A percentile compares a stretch with the other conserved stretches of the same genome.
These are phyloP conservation scores for Pythium aquatile DNA, from an alignment of 352 stramenopile genomes.

Conservation along the genomic window DNA sequence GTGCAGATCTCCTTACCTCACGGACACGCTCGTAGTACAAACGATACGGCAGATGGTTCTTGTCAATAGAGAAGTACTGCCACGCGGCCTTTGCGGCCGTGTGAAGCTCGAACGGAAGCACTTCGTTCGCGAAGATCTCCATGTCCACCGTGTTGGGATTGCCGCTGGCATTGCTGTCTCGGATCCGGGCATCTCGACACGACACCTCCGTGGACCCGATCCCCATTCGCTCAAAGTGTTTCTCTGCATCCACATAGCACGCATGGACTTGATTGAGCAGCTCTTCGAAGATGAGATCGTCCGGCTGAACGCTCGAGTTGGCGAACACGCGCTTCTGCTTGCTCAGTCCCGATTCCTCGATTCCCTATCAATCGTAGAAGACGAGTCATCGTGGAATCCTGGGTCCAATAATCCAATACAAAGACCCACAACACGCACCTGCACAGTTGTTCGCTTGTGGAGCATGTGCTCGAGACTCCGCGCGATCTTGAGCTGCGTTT, in stretches of 20 bases:
- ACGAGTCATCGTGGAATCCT: too few species aligned
- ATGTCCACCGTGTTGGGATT: constrained; percentile 10
- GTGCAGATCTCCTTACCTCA: constrained; percentile 3
- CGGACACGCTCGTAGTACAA: constrained; percentile 21
- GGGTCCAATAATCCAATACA: too few species aligned
- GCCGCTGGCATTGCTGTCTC: neutral
- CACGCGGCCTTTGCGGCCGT: constrained; percentile 15
- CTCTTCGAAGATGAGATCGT: constrained; percentile 14
- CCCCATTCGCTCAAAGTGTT: constrained; percentile 14
- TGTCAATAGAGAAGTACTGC: constrained; percentile 21
- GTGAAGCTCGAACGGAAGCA: constrained; percentile 22
- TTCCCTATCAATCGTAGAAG: constrained; percentile 8
- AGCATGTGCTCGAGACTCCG: neutral
- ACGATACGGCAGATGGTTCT: constrained; percentile 21
- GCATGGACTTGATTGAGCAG: constrained; percentile 16
- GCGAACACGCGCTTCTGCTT: constrained; percentile 23
- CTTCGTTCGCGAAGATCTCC: constrained; percentile 21
- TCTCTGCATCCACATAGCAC: constrained; percentile 19
- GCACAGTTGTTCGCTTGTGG: neutral
- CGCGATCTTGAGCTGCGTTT: constrained; percentile 7
- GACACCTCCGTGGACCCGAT: constrained; percentile 15
- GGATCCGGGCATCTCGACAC: constrained; percentile 22
- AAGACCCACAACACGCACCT: too few species aligned
- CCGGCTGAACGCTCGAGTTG: constrained; percentile 1
- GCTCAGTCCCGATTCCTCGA: constrained; percentile 14